Evolutionary conservation across 108 stramenopile genomes (phyloP), one percentile per base, ranked within the genome.

Genomic region (Chaetoceros muelleri): DNA sequence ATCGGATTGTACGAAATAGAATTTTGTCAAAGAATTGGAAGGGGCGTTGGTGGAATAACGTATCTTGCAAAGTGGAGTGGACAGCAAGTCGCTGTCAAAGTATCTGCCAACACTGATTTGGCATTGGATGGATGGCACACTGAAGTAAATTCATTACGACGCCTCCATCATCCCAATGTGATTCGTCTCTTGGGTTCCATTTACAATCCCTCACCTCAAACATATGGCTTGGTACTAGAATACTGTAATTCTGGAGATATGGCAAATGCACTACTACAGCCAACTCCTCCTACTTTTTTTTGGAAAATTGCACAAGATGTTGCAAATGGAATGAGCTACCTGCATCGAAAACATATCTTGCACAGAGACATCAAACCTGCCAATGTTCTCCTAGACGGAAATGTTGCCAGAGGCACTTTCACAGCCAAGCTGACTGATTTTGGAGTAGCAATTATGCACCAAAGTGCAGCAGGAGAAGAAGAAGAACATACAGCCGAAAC

Each of bases 141-240:
- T 3, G 85, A 87, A 64, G 67, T 82, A 28, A 58, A 73, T 22
- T 65, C 68, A 2, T 64, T 87, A 31, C 71, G 70, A 57, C 67
- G 67, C 50, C 46, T 87, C 24, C 79, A 87, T 65, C 85, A 87
- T 64, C 75, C 80, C 3, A 87, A 87, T 45, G 73, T 87, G 2
- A 79, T 87, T 55, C 77, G 81, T 3, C 64, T 83, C 16, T 31
- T 81, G 0, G 85, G 85, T 0, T 72, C 79, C 24, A 73, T 82
- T 16, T 80, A 81, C 57, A 75, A 82, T 47, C 66, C 73, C 20
- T 64, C 58, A 25, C 84, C 85, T 17, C 51, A 72, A 28, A 83
- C 80, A 1, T 79, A 77, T 55, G 80, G 85, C 55, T 67, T 87
- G 13, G 85, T 87, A 16, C 63, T 87, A 31, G 85, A 87, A 40